A percentile compares a stretch with the other conserved stretches of the same genome.
Evolutionary conservation across 1,284 basidiomycete genomes (phyloP).

Genomic region (Kalmanozyma brasiliensis): DNA sequence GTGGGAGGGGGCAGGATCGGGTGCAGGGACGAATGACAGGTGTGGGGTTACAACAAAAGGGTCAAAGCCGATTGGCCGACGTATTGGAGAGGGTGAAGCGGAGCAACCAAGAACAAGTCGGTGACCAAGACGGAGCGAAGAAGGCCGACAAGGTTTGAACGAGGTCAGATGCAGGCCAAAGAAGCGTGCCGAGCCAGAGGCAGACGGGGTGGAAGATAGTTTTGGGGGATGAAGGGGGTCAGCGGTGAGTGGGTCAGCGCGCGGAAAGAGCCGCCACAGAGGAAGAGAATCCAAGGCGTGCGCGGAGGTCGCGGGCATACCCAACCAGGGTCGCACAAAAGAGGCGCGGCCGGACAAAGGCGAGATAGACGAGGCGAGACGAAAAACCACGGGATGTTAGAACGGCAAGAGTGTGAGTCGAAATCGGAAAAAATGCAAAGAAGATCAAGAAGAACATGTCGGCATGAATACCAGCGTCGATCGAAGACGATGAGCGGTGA

Average conservation of each 20-base stretch:
- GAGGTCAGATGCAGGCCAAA: background rate
- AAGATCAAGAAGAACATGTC: background rate
- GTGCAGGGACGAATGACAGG: background rate
- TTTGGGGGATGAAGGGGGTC: background rate
- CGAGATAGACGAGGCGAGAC: conserved; percentile 1
- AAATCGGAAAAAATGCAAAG: background rate
- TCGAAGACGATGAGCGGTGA: conserved; percentile 76
- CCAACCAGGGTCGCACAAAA: background rate
- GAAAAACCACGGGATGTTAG: conserved; percentile 22
- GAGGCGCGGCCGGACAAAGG: conserved; percentile 1
- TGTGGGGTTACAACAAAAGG: conserved; percentile 21
- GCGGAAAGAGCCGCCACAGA: conserved; percentile 31
- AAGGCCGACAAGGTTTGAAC: background rate
- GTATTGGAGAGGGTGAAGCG: background rate
- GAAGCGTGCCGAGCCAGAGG: background rate
- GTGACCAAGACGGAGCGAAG: conserved; percentile 5
- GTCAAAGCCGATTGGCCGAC: conserved; percentile 29
- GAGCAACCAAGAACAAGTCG: conserved; percentile 3
- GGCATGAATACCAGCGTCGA: too few species aligned
- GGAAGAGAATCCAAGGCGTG: conserved; percentile 5
- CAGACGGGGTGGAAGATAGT: conserved; percentile 5
- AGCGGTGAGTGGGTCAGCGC: conserved; percentile 7
- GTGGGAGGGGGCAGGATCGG: background rate
- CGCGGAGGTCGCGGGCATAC: conserved; percentile 39
- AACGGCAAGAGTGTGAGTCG: background rate